phyloP scores from a whole-genome alignment of 768 basidiomycete species.

The Leccinum subgranulosum region DNA sequence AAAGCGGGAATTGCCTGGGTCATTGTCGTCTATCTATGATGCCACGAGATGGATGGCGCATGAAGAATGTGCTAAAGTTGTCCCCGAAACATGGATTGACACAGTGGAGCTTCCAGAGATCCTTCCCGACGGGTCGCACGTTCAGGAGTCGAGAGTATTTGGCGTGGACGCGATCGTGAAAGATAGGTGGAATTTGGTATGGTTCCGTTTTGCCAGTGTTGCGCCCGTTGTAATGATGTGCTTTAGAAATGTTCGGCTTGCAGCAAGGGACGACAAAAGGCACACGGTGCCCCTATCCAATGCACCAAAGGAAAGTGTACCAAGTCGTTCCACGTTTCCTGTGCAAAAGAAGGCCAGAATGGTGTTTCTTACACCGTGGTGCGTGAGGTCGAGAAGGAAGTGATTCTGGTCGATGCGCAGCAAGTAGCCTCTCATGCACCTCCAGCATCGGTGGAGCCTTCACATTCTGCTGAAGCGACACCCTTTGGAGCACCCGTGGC shows the following conservation, averaged over 20 bases:
- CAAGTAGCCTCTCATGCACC: constrained; percentile 7
- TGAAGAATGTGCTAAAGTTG: constrained; percentile 69
- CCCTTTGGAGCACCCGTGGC: not conserved
- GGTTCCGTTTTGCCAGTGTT: constrained; percentile 23
- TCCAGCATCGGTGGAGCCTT: constrained; percentile 1
- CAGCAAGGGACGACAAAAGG: constrained; percentile 59
- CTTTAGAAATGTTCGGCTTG: constrained; percentile 90
- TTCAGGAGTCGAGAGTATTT: constrained; percentile 58
- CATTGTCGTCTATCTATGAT: constrained; percentile 20
- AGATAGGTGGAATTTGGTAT: constrained; percentile 89
- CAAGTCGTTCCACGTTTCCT: constrained; percentile 91
- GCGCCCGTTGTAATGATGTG: not conserved
- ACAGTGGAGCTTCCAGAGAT: constrained; percentile 43
- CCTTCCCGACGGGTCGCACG: constrained; percentile 30
- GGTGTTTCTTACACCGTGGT: constrained; percentile 60
- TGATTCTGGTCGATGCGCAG: constrained; percentile 54
- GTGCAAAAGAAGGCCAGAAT: constrained; percentile 57
- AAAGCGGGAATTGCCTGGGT: constrained; percentile 49
- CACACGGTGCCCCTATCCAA: constrained; percentile 82
- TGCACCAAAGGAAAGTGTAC: constrained; percentile 94
- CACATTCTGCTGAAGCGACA: not conserved
- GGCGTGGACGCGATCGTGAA: constrained; percentile 88
- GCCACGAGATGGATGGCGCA: constrained; percentile 69
- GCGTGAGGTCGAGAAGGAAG: constrained; percentile 79
- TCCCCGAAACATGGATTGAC: constrained; percentile 94